A percentile compares a stretch with the other conserved stretches of the same genome.
These are phyloP conservation scores for Rhizoctonia solani DNA, from an alignment of 1,284 basidiomycete genomes.

Conservation along the genomic window DNA sequence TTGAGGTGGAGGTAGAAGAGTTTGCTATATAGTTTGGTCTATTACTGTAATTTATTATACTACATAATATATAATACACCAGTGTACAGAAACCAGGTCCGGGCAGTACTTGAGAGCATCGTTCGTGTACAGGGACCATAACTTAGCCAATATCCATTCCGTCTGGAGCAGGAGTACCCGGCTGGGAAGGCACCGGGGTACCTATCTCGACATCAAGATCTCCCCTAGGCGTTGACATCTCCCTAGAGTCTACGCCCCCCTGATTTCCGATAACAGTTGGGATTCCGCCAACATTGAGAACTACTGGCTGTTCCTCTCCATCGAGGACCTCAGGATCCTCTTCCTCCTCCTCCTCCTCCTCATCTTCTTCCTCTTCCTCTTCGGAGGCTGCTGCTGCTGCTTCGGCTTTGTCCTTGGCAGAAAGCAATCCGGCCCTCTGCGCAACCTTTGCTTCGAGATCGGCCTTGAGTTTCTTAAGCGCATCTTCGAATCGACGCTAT, in stretches of 20 bases:
- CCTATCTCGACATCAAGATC: slow-evolving; percentile 21
- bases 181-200: slow-evolving; percentile 30
- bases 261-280: slow-evolving; percentile 9
- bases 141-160: slow-evolving; percentile 25
- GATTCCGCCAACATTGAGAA: slow-evolving; percentile 20
- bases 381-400: not conserved
- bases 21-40: slow-evolving; percentile 50
- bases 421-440: slow-evolving; percentile 55
- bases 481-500: slow-evolving; percentile 92
- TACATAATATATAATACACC: too few species aligned
- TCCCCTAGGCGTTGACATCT: slow-evolving; percentile 27
- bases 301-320: slow-evolving; percentile 19
- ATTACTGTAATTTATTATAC: not conserved
- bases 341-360: slow-evolving; percentile 28
- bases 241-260: slow-evolving; percentile 8
- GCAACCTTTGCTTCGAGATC: slow-evolving; percentile 87
- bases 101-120: too few species aligned
- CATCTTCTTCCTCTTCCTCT: slow-evolving; percentile 28
- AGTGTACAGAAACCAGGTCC: too few species aligned
- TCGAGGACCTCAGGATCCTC: slow-evolving; percentile 20
- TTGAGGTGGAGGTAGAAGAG: slow-evolving; percentile 84
- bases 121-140: too few species aligned
- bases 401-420: slow-evolving; percentile 29
- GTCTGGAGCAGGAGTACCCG: slow-evolving; percentile 28
- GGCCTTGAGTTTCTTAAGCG: slow-evolving; percentile 80